These are phyloP conservation scores for Crucihimalaya himalaica DNA, from an alignment of 345 rosid genomes.

Conservation along the genomic window DNA sequence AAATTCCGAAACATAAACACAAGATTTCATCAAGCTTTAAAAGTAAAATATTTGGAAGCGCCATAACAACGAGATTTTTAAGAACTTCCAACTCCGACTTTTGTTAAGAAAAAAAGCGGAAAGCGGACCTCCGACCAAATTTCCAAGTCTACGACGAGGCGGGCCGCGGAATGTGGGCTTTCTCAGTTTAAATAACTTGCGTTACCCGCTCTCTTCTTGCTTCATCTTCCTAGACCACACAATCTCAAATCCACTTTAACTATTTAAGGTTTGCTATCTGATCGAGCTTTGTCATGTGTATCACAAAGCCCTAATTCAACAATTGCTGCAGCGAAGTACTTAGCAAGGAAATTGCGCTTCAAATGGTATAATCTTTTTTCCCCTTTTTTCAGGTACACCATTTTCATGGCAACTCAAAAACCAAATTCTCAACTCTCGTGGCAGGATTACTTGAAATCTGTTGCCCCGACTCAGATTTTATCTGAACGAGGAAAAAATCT, in stretches of 20 bases:
- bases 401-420: neutral
- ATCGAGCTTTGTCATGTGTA: neutral
- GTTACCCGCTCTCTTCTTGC: neutral
- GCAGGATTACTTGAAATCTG: conserved; percentile 95
- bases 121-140: neutral
- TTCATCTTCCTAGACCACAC: neutral
- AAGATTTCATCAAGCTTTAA: neutral
- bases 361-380: neutral
- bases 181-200: neutral
- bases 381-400: neutral
- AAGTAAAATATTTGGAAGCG: neutral
- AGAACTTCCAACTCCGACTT: neutral
- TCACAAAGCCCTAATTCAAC: conserved; percentile 11
- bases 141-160: neutral
- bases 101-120: neutral
- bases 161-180: neutral
- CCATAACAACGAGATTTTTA: neutral
- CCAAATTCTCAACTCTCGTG: neutral
- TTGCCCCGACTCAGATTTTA: conserved; percentile 82
- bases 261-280: neutral
- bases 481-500: conserved; percentile 86
- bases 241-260: neutral
- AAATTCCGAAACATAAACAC: neutral
- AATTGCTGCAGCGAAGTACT: neutral
- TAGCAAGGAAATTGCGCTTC: neutral